Evolutionary conservation across 805 yeast genomes (phyloP), one percentile per base, ranked within the genome.

Genomic region (Candida sphagnicola): DNA sequence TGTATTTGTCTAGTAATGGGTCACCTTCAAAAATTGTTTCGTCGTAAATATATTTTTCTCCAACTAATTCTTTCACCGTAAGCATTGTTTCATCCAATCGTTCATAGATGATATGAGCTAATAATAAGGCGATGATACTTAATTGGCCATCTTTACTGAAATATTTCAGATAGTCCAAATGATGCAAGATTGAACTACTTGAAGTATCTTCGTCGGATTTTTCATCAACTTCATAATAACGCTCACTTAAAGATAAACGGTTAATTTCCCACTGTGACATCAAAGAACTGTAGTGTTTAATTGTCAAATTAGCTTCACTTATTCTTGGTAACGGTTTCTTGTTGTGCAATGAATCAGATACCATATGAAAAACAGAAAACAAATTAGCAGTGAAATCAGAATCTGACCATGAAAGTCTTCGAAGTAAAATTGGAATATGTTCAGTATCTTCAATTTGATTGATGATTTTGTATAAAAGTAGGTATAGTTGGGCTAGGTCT

Each of bases 61-160:
- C 67, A 8, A 63, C 68, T 31, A 63, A 47, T 5, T 56, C 49
- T 35, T 62, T 63, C 18, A 57, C 52, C 12, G 52, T 41, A 5
- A 62, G 39, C 34, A 57, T 54, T 4, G 55, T 49, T 38, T 58
- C 59, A 43, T 63, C 69, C 3, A 62, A 34, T 16, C 57, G 46
- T 30, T 50, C 47, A 35, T 61, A 63, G 3, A 59, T 54, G 43
- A 61, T 39, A 41, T 63, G 69, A 4, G 52, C 50, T 26, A 59
- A 44, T 25, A 62, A 40, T 21, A 62, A 46, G 2, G 58, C 46
- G 4, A 62, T 59, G 4, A 57, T 51, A 25, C 50, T 50, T 12
- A 51, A 48, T 23, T 54, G 59, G 5, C 67, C 67, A 40, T 61
- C 67, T 31, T 49, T 49, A 19, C 65, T 50, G 42, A 58, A 53